Conservation (phyloP, 2,329 filamentous ascomycete species). For the Zalaria obscura region DNA sequence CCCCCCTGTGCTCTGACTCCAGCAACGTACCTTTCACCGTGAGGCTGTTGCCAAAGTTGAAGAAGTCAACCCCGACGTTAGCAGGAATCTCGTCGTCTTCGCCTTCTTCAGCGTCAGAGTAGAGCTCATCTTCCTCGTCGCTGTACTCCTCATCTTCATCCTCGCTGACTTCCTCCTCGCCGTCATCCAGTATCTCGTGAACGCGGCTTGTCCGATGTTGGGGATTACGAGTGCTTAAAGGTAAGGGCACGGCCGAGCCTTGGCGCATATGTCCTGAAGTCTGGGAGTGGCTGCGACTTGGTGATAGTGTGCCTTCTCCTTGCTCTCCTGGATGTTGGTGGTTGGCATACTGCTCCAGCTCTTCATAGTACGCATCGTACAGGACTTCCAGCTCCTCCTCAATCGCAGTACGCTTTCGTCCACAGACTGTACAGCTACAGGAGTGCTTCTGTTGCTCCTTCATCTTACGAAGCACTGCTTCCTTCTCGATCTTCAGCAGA, state of each 20-base stretch:
- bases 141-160: slow-evolving; percentile 43
- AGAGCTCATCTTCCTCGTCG: slow-evolving; percentile 51
- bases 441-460: slow-evolving; percentile 99
- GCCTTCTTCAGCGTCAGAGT: slow-evolving; percentile 50
- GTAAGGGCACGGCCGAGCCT: slow-evolving; percentile 28
- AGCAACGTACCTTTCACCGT: slow-evolving; percentile 63
- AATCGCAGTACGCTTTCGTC: slow-evolving; percentile 88
- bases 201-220: slow-evolving; percentile 63
- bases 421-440: slow-evolving; percentile 94
- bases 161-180: slow-evolving; percentile 39
- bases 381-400: slow-evolving; percentile 95
- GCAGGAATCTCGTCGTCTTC: slow-evolving; percentile 39
- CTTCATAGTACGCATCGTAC: slow-evolving; percentile 97
- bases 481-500: slow-evolving; percentile 95
- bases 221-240: slow-evolving; percentile 39
- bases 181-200: slow-evolving; percentile 49
- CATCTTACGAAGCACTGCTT: slow-evolving; percentile 96
- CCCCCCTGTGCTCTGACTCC: neutral
- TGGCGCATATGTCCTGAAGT: slow-evolving; percentile 34
- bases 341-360: slow-evolving; percentile 94
- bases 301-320: slow-evolving; percentile 37
- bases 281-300: slow-evolving; percentile 8
- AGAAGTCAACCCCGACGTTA: slow-evolving; percentile 59
- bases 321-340: slow-evolving; percentile 53
- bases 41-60: slow-evolving; percentile 93